Percentiles rank a stretch among this genome's conserved stretches.
phyloP scores from a whole-genome alignment of 192 early-diverging fungal genomes.

The Backusella macrospora region DNA sequence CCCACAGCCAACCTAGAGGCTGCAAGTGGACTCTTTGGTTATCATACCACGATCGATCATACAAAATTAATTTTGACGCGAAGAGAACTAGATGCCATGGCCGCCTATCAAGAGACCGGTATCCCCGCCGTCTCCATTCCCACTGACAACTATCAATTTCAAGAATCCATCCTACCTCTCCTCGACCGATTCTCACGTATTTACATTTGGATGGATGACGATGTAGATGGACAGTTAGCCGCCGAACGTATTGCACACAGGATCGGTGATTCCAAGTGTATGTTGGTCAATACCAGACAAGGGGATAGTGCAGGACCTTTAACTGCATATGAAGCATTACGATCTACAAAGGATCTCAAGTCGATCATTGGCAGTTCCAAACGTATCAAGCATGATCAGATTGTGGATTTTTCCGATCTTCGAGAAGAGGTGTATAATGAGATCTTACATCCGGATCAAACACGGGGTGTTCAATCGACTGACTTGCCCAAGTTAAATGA shows the following conservation, averaged over 20 bases:
- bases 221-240: conserved; percentile 61
- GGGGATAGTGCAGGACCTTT: conserved; percentile 50
- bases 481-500: conserved; percentile 66
- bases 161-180: conserved; percentile 57
- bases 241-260: conserved; percentile 63
- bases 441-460: conserved; percentile 65
- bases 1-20: conserved; percentile 27
- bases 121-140: conserved; percentile 65
- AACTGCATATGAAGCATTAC: conserved; percentile 58
- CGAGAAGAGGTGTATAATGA: conserved; percentile 67
- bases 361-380: conserved; percentile 48
- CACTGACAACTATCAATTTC: conserved; percentile 56
- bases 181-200: conserved; percentile 66
- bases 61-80: conserved; percentile 58
- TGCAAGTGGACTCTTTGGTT: conserved; percentile 62
- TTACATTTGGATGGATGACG: conserved; percentile 72
- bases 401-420: conserved; percentile 62
- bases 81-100: conserved; percentile 68
- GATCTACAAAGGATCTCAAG: conserved; percentile 41
- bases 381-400: conserved; percentile 65
- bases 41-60: conserved; percentile 50
- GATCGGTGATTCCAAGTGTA: conserved; percentile 64
- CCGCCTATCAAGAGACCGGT: conserved; percentile 65
- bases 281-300: conserved; percentile 52
- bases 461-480: conserved; percentile 60